Conservation (phyloP, 1,284 basidiomycete species). For the Marasmius oreades region DNA sequence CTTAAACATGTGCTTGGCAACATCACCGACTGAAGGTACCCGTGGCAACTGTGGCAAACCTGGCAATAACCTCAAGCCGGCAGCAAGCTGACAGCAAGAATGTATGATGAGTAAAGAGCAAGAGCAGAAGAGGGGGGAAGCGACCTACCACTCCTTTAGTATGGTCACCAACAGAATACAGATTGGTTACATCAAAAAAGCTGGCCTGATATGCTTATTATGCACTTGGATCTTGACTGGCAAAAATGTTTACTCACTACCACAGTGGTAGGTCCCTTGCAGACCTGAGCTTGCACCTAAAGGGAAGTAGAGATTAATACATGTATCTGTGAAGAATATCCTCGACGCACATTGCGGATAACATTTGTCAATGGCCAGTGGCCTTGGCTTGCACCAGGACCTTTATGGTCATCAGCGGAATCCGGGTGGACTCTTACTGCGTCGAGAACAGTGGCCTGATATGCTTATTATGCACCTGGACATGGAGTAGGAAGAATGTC, state of each 20-base stretch:
- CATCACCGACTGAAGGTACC: conserved; percentile 21
- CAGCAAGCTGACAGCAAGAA: conserved; percentile 23
- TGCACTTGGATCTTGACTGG: neutral
- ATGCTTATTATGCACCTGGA: neutral
- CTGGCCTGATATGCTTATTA: conserved; percentile 18
- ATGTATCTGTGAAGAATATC: neutral
- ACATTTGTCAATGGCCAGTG: conserved; percentile 26
- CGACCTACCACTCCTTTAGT: conserved; percentile 27
- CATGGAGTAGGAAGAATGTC: neutral
- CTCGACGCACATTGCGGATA: conserved; percentile 2
- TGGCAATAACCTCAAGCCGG: too few relatives aligned
- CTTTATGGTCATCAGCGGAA: conserved; percentile 35
- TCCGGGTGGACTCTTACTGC: conserved; percentile 24
- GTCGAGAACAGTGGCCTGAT: conserved; percentile 27
- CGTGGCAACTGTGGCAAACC: conserved; percentile 29
- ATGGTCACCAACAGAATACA: conserved; percentile 33
- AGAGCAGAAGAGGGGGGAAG: neutral
- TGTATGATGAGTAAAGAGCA: neutral
- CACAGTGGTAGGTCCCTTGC: conserved; percentile 15
- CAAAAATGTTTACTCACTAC: conserved; percentile 13
- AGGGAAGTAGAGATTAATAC: neutral
- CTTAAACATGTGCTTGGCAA: conserved; percentile 23
- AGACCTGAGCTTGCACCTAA: conserved; percentile 15
- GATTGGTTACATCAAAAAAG: conserved; percentile 27
- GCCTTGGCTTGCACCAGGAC: conserved; percentile 19